phyloP scores from a whole-genome alignment of 2,329 filamentous ascomycete genomes.

The Orbilia brochopaga region DNA sequence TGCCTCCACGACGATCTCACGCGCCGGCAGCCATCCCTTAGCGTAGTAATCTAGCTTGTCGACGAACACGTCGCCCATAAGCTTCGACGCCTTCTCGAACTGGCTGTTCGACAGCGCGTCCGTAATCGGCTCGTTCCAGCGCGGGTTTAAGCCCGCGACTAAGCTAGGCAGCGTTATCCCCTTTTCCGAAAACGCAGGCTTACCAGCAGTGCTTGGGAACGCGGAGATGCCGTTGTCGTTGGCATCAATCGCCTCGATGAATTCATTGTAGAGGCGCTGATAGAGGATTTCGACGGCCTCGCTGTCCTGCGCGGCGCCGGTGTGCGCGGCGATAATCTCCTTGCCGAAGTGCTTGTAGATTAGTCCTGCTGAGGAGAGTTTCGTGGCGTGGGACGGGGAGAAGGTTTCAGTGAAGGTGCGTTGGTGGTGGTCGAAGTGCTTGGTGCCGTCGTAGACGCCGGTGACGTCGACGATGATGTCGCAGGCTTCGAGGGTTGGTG shows the following conservation, averaged over 20 bases:
- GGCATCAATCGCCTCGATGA: constrained; percentile 93
- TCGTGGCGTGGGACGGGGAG: constrained; percentile 76
- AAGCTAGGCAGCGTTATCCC: constrained; percentile 84
- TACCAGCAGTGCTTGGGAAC: constrained; percentile 74
- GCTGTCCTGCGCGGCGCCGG: constrained; percentile 67
- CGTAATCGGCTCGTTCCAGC: constrained; percentile 74
- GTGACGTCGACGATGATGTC: constrained; percentile 98
- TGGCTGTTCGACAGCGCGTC: constrained; percentile 76
- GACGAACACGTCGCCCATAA: constrained; percentile 89
- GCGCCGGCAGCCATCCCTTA: constrained; percentile 83
- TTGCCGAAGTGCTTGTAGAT: constrained; percentile 96
- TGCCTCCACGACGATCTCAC: constrained; percentile 76
- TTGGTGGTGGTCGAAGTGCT: constrained; percentile 97
- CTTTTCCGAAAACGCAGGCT: constrained; percentile 79
- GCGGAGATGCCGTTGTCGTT: constrained; percentile 93
- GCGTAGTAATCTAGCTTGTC: constrained; percentile 78
- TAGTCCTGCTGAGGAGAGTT: constrained; percentile 89
- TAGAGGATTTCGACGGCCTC: constrained; percentile 77
- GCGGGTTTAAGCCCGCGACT: constrained; percentile 78
- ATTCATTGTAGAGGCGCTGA: constrained; percentile 87
- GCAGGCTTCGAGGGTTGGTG: constrained; percentile 76
- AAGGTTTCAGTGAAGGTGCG: constrained; percentile 86
- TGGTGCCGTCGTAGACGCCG: constrained; percentile 81
- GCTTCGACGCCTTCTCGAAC: constrained; percentile 76
- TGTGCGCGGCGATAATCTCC: constrained; percentile 74